A percentile compares a stretch with the other conserved stretches of the same genome.
phyloP scores from a whole-genome alignment of 352 stramenopile species.

The Pythium folliculosum region DNA sequence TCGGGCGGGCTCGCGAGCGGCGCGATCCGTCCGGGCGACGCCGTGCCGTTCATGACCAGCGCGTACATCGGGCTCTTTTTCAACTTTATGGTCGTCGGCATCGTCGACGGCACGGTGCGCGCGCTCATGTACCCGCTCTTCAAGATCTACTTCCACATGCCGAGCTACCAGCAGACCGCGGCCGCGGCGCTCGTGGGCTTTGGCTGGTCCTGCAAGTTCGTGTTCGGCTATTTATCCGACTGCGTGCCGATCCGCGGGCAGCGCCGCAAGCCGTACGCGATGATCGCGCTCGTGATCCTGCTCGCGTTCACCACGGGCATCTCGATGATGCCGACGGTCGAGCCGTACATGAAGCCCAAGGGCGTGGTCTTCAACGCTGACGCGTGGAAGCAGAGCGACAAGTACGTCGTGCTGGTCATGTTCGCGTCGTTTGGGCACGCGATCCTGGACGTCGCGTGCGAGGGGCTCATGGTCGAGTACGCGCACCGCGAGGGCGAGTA shows the following conservation, averaged over 20 bases:
- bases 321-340: background rate
- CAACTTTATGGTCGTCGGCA: constrained; percentile 28
- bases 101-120: constrained; percentile 24
- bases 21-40: constrained; percentile 14
- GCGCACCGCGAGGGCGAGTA: constrained; percentile 25
- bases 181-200: constrained; percentile 4
- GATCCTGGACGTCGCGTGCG: constrained; percentile 12
- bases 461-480: constrained; percentile 31
- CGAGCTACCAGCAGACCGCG: constrained; percentile 2
- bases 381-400: background rate
- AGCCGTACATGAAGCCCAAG: constrained; percentile 1
- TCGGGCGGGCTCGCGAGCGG: background rate
- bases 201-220: constrained; percentile 18
- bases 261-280: constrained; percentile 28
- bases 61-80: constrained; percentile 24
- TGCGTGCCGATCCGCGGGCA: constrained; percentile 21
- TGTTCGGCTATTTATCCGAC: constrained; percentile 23
- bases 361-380: background rate
- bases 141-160: constrained; percentile 27
- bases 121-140: constrained; percentile 30
- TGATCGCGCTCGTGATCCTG: constrained; percentile 13
- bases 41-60: constrained; percentile 9
- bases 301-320: constrained; percentile 1
- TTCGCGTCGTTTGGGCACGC: constrained; percentile 16
- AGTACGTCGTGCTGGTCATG: constrained; percentile 11